Evolutionary conservation across 768 basidiomycete genomes (phyloP).

Genomic region (Naganishia kalamii): DNA sequence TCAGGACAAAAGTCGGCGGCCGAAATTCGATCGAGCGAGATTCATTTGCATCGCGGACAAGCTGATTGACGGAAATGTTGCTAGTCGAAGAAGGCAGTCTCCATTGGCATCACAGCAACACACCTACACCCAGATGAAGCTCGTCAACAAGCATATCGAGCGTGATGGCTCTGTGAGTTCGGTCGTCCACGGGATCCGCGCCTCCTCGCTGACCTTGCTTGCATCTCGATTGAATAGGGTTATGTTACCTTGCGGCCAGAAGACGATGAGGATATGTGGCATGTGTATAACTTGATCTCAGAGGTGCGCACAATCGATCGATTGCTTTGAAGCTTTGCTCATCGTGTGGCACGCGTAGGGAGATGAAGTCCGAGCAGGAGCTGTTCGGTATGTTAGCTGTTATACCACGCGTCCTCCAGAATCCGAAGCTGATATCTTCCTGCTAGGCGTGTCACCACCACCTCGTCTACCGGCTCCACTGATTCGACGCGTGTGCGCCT

Average conservation of each 20-base stretch:
- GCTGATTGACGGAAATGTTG: no score
- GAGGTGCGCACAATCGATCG: constrained; percentile 49
- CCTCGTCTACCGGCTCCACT: constrained; percentile 86
- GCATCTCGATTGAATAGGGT: constrained; percentile 54
- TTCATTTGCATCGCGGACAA: no score
- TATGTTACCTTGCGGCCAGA: constrained; percentile 91
- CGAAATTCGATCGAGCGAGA: no score
- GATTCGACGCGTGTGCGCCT: constrained; percentile 83
- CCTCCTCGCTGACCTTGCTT: neutral
- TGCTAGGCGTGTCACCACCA: constrained; percentile 72
- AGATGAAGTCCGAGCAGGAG: constrained; percentile 76
- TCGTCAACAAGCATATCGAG: constrained; percentile 73
- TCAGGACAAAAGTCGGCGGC: no score
- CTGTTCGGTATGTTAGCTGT: constrained; percentile 59
- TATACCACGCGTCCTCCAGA: neutral
- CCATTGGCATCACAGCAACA: neutral
- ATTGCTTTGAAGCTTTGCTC: neutral
- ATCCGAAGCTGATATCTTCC: neutral
- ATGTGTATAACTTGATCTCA: constrained; percentile 93
- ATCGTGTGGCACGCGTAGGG: constrained; percentile 48
- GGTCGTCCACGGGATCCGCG: neutral
- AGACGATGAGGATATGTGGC: constrained; percentile 99
- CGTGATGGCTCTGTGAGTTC: constrained; percentile 68
- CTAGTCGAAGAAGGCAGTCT: no score
- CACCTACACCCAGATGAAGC: constrained; percentile 65